A percentile compares a stretch with the other conserved stretches of the same genome.
Conservation (phyloP, 2,329 filamentous ascomycete genomes). For the Fusarium haematococcum region DNA sequence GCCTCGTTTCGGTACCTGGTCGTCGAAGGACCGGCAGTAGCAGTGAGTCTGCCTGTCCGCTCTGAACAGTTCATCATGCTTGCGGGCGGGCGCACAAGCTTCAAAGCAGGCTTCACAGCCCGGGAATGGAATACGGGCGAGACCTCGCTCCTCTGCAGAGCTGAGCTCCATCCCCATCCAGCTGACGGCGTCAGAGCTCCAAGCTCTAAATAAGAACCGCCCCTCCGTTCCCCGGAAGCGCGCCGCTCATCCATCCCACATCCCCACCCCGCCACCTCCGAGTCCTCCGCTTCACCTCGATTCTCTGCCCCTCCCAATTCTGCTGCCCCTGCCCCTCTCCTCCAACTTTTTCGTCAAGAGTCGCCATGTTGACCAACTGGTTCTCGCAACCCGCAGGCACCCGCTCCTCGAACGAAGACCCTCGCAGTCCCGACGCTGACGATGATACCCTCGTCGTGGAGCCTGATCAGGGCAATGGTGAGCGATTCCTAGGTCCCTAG, state of each 20-base stretch:
- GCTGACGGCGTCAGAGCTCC: constrained; percentile 23
- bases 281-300: constrained; percentile 38
- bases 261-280: constrained; percentile 40
- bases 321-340: constrained; percentile 29
- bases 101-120: constrained; percentile 8
- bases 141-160: background rate
- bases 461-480: constrained; percentile 94
- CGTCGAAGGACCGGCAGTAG: constrained; percentile 48
- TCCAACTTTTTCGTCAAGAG: constrained; percentile 29
- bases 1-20: constrained; percentile 47
- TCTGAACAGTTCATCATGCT: constrained; percentile 4
- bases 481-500: constrained; percentile 16
- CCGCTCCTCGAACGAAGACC: constrained; percentile 69
- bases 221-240: constrained; percentile 36
- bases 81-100: background rate
- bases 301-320: constrained; percentile 16
- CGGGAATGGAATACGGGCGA: background rate
- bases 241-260: constrained; percentile 36
- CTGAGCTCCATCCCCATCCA: constrained; percentile 7
- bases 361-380: constrained; percentile 58
- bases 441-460: constrained; percentile 88
- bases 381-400: constrained; percentile 56
- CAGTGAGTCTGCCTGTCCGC: constrained; percentile 33
- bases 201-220: constrained; percentile 29
- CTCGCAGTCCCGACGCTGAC: constrained; percentile 54